Percentiles rank a stretch among this genome's conserved stretches.
Evolutionary conservation across 371 early-diverging fungal species (phyloP).

Genomic region (Coemansia sp.): DNA sequence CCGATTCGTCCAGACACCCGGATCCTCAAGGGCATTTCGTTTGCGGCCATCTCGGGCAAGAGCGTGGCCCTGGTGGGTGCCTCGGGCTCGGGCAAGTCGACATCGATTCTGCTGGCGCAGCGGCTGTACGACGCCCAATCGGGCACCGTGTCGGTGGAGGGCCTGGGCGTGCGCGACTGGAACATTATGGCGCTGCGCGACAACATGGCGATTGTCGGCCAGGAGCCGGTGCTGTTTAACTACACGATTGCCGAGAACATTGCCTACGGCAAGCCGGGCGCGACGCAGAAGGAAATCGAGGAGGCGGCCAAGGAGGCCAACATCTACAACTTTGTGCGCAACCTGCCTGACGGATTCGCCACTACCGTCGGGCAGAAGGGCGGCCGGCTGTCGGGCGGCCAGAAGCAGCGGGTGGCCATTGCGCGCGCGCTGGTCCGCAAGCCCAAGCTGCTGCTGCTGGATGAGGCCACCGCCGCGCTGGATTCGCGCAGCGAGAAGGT

Average conservation of each 20-base stretch:
- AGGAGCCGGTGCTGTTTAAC: slow-evolving; percentile 72
- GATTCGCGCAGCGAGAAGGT: slow-evolving; percentile 50
- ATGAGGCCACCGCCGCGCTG: slow-evolving; percentile 56
- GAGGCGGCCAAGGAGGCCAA: slow-evolving; percentile 63
- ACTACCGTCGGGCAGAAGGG: slow-evolving; percentile 73
- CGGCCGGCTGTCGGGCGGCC: slow-evolving; percentile 75
- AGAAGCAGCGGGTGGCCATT: slow-evolving; percentile 72
- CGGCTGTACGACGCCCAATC: slow-evolving; percentile 78
- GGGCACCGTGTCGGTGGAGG: slow-evolving; percentile 73
- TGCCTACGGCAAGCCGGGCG: slow-evolving; percentile 60
- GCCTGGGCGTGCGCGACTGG: slow-evolving; percentile 69
- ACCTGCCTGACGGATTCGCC: slow-evolving; percentile 65
- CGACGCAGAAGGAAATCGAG: slow-evolving; percentile 58
- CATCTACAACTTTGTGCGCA: slow-evolving; percentile 63
- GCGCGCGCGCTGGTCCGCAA: slow-evolving; percentile 58
- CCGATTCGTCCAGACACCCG: slow-evolving; percentile 70
- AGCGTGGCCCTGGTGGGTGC: slow-evolving; percentile 93
- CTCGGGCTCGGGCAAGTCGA: slow-evolving; percentile 90
- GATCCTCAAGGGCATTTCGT: slow-evolving; percentile 74
- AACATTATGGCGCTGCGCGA: slow-evolving; percentile 68
- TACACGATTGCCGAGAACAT: slow-evolving; percentile 71
- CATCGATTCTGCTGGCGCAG: slow-evolving; percentile 79
- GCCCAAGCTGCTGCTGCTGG: slow-evolving; percentile 52
- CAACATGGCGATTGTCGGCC: slow-evolving; percentile 77
- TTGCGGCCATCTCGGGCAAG: slow-evolving; percentile 77